phyloP scores from a whole-genome alignment of 345 rosid species.

The Xanthoceras sorbifolium region DNA sequence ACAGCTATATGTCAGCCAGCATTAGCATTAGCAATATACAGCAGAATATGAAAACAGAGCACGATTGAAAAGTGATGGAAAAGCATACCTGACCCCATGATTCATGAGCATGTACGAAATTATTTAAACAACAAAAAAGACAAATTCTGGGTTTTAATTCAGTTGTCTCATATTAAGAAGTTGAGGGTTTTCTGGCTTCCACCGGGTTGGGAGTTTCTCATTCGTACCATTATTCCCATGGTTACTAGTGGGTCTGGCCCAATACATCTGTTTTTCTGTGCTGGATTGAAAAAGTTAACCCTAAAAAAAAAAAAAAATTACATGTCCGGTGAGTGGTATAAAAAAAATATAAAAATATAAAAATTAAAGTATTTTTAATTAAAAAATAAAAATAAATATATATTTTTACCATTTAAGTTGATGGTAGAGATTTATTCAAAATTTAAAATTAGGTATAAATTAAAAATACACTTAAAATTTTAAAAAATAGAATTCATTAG shows the following conservation, averaged over 20 bases:
- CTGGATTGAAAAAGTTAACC: neutral
- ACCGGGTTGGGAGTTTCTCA: neutral
- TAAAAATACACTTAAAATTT: too few relatives aligned
- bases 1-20: neutral
- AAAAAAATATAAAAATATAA: too few relatives aligned
- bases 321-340: too few relatives aligned
- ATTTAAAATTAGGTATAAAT: too few relatives aligned
- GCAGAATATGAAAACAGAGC: neutral
- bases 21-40: too few relatives aligned
- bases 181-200: neutral
- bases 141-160: neutral
- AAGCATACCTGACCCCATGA: neutral
- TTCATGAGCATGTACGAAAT: neutral
- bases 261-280: neutral
- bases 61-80: neutral
- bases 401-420: too few relatives aligned
- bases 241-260: slow-evolving; percentile 5
- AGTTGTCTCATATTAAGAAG: neutral
- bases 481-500: too few relatives aligned
- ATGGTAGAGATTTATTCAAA: too few relatives aligned
- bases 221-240: neutral
- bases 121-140: neutral
- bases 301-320: too few relatives aligned
- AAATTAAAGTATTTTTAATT: too few relatives aligned
- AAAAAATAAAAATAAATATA: too few relatives aligned